Evolutionary conservation across 169 alveolate species (phyloP).

Genomic region (Eimeria tenella): DNA sequence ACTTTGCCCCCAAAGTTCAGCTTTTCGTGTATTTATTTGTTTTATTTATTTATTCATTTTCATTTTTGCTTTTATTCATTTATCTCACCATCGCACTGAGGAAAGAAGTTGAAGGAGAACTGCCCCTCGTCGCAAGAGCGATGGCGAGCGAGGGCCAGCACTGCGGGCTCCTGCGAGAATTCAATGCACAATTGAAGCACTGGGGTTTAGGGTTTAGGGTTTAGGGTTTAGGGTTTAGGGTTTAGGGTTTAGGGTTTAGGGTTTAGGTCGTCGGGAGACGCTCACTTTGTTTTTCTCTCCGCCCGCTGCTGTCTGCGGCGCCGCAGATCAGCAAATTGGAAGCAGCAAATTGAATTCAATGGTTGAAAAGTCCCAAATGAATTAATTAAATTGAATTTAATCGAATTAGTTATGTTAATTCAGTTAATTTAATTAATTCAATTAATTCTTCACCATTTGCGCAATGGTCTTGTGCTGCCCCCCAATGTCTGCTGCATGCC

Average conservation of each 20-base stretch:
- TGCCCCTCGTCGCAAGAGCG: conserved; percentile 87
- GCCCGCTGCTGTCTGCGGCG: background rate
- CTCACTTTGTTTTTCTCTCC: conserved; percentile 16
- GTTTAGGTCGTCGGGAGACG: background rate
- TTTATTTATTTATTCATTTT: background rate
- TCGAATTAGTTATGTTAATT: too few relatives aligned
- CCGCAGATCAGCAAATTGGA: background rate
- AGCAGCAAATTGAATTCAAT: background rate
- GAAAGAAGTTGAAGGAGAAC: conserved; percentile 85
- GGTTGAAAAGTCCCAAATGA: background rate
- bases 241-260: too few relatives aligned
- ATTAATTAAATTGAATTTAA: too few relatives aligned
- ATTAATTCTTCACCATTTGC: conserved; percentile 78
- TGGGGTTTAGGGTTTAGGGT: too few relatives aligned
- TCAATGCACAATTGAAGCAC: too few relatives aligned
- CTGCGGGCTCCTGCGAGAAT: conserved; percentile 77
- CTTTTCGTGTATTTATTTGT: too few relatives aligned
- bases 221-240: too few relatives aligned
- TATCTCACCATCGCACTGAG: conserved; percentile 85
- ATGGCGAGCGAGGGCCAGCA: conserved; percentile 84
- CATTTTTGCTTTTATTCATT: background rate
- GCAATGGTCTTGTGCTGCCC: conserved; percentile 89
- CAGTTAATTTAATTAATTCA: background rate
- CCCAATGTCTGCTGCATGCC: conserved; percentile 85
- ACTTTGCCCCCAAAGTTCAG: too few relatives aligned